Percentiles rank a stretch among this genome's conserved stretches.
Evolutionary conservation across 108 stramenopile genomes (phyloP).

Genomic region (Nitzschia sp.): DNA sequence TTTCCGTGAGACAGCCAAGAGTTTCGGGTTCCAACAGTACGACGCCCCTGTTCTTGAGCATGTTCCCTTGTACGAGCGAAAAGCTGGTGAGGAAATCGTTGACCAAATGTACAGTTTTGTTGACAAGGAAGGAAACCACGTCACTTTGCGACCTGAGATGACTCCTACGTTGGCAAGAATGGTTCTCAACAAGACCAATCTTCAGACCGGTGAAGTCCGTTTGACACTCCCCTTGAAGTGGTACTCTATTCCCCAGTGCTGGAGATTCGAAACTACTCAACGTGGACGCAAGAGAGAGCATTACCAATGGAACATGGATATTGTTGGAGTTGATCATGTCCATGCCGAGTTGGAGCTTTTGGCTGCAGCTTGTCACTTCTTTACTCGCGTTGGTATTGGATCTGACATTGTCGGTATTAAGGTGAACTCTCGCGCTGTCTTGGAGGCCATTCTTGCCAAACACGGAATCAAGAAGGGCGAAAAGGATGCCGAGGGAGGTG

Average conservation of each 20-base stretch:
- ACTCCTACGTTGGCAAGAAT: conserved; percentile 95
- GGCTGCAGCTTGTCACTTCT: conserved; percentile 85
- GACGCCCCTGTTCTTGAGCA: conserved; percentile 94
- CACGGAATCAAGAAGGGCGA: conserved; percentile 75
- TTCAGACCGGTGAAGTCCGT: conserved; percentile 67
- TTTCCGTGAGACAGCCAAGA: conserved; percentile 73
- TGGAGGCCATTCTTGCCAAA: conserved; percentile 84
- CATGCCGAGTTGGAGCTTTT: conserved; percentile 93
- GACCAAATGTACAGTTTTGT: conserved; percentile 94
- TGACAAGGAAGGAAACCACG: conserved; percentile 84
- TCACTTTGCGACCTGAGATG: conserved; percentile 94
- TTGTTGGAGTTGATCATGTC: conserved; percentile 85
- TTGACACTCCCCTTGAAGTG: conserved; percentile 90
- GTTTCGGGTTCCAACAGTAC: conserved; percentile 93
- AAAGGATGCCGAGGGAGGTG: conserved; percentile 45
- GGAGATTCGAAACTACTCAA: conserved; percentile 96
- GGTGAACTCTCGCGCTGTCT: conserved; percentile 87
- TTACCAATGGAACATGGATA: conserved; percentile 98
- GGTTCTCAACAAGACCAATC: conserved; percentile 87
- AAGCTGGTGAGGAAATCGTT: conserved; percentile 97
- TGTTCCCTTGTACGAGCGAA: conserved; percentile 89
- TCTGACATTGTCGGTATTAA: conserved; percentile 94
- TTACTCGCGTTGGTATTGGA: conserved; percentile 79
- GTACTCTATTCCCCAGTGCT: conserved; percentile 94
- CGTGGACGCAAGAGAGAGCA: conserved; percentile 94